phyloP scores from a whole-genome alignment of 257 asterid species.

The Solanum infundibuliforme region DNA sequence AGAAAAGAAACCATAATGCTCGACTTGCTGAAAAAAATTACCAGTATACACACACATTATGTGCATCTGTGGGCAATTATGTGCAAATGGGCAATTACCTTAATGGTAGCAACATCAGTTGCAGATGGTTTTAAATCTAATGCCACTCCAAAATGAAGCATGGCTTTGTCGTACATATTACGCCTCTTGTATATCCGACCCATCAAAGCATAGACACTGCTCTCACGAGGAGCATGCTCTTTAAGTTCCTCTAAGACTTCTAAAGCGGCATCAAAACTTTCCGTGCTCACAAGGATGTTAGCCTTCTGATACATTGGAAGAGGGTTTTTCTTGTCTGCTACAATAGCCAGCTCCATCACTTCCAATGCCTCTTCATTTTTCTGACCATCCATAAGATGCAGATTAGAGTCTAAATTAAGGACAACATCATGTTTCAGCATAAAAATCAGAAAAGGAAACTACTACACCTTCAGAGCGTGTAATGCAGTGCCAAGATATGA shows the following conservation, averaged over 20 bases:
- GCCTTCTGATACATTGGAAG: slow-evolving; percentile 95
- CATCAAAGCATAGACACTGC: slow-evolving; percentile 92
- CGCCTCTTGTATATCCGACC: slow-evolving; percentile 77
- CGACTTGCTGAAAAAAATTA: background rate
- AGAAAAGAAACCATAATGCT: background rate
- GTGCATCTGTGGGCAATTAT: background rate
- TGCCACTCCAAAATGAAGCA: slow-evolving; percentile 92
- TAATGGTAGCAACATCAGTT: slow-evolving; percentile 86
- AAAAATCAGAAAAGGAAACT: background rate
- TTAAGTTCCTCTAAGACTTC: slow-evolving; percentile 92
- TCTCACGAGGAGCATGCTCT: slow-evolving; percentile 84
- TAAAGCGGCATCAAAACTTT: slow-evolving; percentile 65
- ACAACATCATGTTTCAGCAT: background rate
- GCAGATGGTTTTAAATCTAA: slow-evolving; percentile 96
- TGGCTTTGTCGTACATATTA: slow-evolving; percentile 66
- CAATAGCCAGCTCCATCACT: slow-evolving; percentile 79
- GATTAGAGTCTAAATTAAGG: background rate
- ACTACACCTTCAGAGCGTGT: slow-evolving; percentile 69
- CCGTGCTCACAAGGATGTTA: slow-evolving; percentile 81
- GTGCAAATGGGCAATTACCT: slow-evolving; percentile 32
- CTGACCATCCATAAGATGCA: slow-evolving; percentile 26
- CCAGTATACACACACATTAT: background rate
- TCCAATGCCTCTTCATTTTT: slow-evolving; percentile 70
- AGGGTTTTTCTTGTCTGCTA: slow-evolving; percentile 94
- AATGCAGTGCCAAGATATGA: slow-evolving; percentile 87